Evolutionary conservation across 257 asterid genomes (phyloP).

Genomic region (Nicotiana paniculata): DNA sequence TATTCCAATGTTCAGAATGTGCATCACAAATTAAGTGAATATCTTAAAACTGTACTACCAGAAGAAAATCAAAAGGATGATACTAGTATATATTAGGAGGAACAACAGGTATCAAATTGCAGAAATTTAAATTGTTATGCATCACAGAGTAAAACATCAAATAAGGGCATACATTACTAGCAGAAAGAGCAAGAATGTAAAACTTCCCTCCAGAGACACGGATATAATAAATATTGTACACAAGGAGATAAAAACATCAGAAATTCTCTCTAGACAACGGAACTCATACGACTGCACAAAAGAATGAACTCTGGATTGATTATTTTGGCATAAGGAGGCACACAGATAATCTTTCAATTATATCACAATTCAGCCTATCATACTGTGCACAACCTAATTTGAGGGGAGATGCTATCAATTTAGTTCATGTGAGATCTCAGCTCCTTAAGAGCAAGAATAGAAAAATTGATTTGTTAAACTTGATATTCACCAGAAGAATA

Average conservation of each 20-base stretch:
- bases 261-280: neutral
- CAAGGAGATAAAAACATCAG: neutral
- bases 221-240: neutral
- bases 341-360: neutral
- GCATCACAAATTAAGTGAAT: conserved; percentile 9
- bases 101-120: neutral
- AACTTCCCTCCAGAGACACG: neutral
- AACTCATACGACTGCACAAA: neutral
- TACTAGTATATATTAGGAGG: neutral
- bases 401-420: neutral
- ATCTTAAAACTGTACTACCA: neutral
- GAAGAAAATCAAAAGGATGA: neutral
- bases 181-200: neutral
- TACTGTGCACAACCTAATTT: neutral
- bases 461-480: neutral
- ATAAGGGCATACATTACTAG: neutral
- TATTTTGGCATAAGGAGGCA: neutral
- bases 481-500: neutral
- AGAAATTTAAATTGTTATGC: neutral
- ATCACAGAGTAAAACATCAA: neutral
- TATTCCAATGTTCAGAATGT: conserved; percentile 20
- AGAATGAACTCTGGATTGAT: neutral
- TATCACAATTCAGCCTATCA: neutral
- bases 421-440: neutral
- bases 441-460: neutral